Evolutionary conservation across 768 basidiomycete species (phyloP), one percentile per base, ranked within the genome.

Genomic region (Neoboletus subvelutipes): DNA sequence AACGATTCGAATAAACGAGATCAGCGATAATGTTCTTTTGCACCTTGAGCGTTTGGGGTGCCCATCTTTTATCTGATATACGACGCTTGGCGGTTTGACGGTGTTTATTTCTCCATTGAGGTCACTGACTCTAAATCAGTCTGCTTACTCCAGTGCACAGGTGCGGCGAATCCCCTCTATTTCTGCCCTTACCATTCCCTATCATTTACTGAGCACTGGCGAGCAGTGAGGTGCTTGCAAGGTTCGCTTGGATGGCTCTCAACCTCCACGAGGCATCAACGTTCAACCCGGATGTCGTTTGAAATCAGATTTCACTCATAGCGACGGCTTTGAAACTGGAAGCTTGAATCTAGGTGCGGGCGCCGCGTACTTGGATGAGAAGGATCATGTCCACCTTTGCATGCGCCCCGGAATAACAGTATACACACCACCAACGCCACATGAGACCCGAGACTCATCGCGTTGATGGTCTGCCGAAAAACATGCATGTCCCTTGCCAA

Each of bases 1-100:
- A 57, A 47, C 61, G 60, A 20, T 60, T 64, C 41, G 61, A 66
- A 47, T 71, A 50, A 49, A 49, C 24, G 43, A 34, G 37, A 22
- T 24, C 20, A 7, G 28, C 52, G n/a, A 26, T 4, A 22, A 40
- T 18, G 37, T 33, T 33, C 26, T 17, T 11, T 41, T 41, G 41
- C n/a, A 7, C 45, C 24, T 33, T 12, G 7, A 22, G 33, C 28
- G 29, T 24, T 15, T 12, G n/a, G 8, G 2, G 24, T 42, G 50
- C 13, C 11, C 24, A 15, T 3, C n/a, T 22, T 39, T 60, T 51
- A 39, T 34, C 42, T 49, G 50, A 49, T 64, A 50, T 31, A 10
- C 31, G 31, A 22, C 18, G 39, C 33, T 4, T 51, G 45, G 20
- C 6, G 17, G 26, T 33, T 26, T 17, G 47, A 50, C 20, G 45